phyloP scores from a whole-genome alignment of 768 basidiomycete species.

The Podaxis pistillaris region DNA sequence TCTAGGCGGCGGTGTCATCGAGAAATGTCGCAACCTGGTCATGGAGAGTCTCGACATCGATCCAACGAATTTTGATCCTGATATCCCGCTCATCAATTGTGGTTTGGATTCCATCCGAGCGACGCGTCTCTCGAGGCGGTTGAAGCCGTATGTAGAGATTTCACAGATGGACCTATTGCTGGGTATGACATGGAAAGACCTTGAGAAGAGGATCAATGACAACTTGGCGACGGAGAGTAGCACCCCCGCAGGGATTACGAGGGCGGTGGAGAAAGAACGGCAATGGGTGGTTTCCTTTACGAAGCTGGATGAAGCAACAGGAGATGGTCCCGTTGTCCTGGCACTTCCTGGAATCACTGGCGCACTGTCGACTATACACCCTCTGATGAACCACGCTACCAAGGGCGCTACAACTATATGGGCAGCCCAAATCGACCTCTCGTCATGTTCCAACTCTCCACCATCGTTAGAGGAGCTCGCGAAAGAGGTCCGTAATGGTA shows the following conservation, averaged over 20 bases:
- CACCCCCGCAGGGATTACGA: not conserved
- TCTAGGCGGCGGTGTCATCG: not conserved
- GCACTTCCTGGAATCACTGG: slow-evolving; percentile 1
- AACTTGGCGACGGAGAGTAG: not conserved
- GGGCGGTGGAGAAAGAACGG: not conserved
- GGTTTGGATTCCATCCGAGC: slow-evolving; percentile 44
- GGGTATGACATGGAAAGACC: slow-evolving; percentile 3
- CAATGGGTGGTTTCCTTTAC: not conserved
- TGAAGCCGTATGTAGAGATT: slow-evolving; percentile 27
- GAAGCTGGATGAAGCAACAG: not conserved
- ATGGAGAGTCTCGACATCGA: slow-evolving; percentile 25
- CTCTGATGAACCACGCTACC: not conserved
- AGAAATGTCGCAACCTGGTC: not conserved
- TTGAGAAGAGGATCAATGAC: not conserved
- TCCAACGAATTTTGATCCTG: slow-evolving; percentile 30
- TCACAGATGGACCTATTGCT: slow-evolving; percentile 36
- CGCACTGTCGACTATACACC: not conserved
- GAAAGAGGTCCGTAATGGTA: not conserved
- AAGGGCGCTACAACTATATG: not conserved
- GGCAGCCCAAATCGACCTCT: slow-evolving; percentile 3
- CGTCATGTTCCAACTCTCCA: not conserved
- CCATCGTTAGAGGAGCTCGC: slow-evolving; percentile 1
- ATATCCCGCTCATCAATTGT: slow-evolving; percentile 40
- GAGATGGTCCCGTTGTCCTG: not conserved
- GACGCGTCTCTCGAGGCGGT: slow-evolving; percentile 30